Base-by-base conservation (phyloP, 148 eudicot genomes). In the Heliosperma pusillum region DNA sequence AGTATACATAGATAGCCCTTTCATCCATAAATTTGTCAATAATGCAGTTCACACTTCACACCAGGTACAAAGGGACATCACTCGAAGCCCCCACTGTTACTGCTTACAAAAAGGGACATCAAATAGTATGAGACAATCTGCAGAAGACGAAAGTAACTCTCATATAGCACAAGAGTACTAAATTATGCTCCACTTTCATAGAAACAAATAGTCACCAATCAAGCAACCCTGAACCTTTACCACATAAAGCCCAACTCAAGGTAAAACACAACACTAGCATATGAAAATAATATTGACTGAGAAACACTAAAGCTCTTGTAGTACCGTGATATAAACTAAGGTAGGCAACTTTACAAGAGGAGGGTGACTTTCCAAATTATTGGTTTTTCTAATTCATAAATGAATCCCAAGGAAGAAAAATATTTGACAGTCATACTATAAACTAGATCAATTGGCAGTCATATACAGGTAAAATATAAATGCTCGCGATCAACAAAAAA, bases 1-100 rank as follows among this genome's bases (percentile, higher is more conserved):
- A 10, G 69, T 3, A 29, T n/a, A 19, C 42, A 40, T 4, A 29
- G 45, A 33, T 19, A n/a, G 30, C 45, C 55, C 71, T 40, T 66
- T 20, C 20, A 67, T 67, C 26, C 8, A 44, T 17, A 67, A 42
- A 20, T 67, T 40, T 20, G 53, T 20, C 53, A 67, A 67, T 42
- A 44, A 20, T 65, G 55, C 71, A 67, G 19, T 40, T 67, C 52
- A 21, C 53, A 42, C 52, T 40, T 67, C 52, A 21, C 53, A 42
- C 52, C 16, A 10, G 22, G 52, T 21, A 63, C 69, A 74, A n/a
- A 63, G 45, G 60, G 42, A 11, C 42, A 42, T 70, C 60, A 70
- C 57, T 24, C 47, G 16, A 25, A 70, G 7, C 19, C 2, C 26
- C 10, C 17, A 16, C 47, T 5, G 25, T 55, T 29, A 40, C 17